Base-by-base conservation (phyloP, 495 filamentous ascomycete genomes). In the Filosporella fistucella region DNA sequence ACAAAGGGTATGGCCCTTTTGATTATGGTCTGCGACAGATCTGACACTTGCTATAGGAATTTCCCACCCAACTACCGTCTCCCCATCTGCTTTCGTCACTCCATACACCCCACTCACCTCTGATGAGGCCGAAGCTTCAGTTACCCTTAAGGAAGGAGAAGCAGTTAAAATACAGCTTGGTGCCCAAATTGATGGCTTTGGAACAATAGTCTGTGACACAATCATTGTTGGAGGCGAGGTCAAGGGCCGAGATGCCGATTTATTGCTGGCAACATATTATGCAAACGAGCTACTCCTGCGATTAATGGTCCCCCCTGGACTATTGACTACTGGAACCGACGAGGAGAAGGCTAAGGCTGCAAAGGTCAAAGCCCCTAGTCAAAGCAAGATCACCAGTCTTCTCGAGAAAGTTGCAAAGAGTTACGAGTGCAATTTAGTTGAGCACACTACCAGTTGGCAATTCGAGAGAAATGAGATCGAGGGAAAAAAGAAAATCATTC, bases 381-480 rank as follows among this genome's bases (percentile, higher is more conserved):
- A 96, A 66, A 68, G 82, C 49, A 81, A 89, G 64, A 95, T 98
- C 50, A 89, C 85, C 47, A 73, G 78, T 50, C 72, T 95, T 41
- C 71, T 97, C 29, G 89, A 96, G 70, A 97, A 94, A 76, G 78
- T 98, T 17, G 88, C 84, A 56, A 86, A 91, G 66, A 77, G 76
- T 50, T 97, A 95, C 71, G 90, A 85, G 51, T 91, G 87, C 76
- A 95, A 84, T 54, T 68, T 98, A 30, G 88, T 98, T 41, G 94
- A 98, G 76, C 93, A 89, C 73, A 98, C 93, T 36, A 98, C 93
- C 36, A 90, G 86, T 62, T 97, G 91, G 89, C 67, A 87, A 29
- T 96, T 97, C 62, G 88, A 88, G 55, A 85, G 86, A 61, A 95
- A 97, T 66, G 93, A 97, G 64, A 98, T 98, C 55, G 93, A 98